Evolutionary conservation across 805 yeast genomes (phyloP), one percentile per base, ranked within the genome.

Genomic region (Candida multigemmis): DNA sequence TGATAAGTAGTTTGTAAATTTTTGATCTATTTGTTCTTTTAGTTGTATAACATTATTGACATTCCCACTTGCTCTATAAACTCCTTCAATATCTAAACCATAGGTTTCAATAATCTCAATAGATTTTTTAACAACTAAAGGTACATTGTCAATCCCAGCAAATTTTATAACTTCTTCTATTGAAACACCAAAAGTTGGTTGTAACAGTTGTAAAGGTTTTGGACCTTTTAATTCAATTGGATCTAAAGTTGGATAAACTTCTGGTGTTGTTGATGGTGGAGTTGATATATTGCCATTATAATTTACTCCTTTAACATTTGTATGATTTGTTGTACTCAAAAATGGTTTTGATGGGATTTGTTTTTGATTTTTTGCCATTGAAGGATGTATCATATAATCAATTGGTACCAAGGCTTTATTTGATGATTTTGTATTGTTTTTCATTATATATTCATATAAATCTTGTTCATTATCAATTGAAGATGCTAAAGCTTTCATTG

Each of bases 81-180:
- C 77, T 1, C 97, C 97, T 48, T 86, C 96, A 18, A 82, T 60
- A 27, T 83, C 78, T 20, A 80, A 50, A 2, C 99, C 99, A 48
- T 80, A 77, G 21, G 66, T 68, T 46, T 91, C 97, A 19, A 91
- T 76, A 6, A 87, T 78, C 36, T 77, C 78, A 27, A 89, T 81
- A 62, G 96, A 87, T 46, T 78, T 83, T 36, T 78, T 77, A 7
- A 91, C 98, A 25, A 91, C 71, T 11, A 80, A 68, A 2, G 99
- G 99, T 4, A 91, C 96, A 51, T 83, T 78, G 38, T 84, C 94
- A 29, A 86, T 89, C 5, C 68, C 69, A 36, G 93, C 96, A 39
- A 69, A 75, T 35, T 77, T 79, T 12, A 86, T 74, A 23, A 84
- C 56, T 7, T 65, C 73, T 32, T 80, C 93, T n/a, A 91, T 65